Evolutionary conservation across 2,329 filamentous ascomycete genomes (phyloP).

Genomic region (Aspergillus novofumigatus): DNA sequence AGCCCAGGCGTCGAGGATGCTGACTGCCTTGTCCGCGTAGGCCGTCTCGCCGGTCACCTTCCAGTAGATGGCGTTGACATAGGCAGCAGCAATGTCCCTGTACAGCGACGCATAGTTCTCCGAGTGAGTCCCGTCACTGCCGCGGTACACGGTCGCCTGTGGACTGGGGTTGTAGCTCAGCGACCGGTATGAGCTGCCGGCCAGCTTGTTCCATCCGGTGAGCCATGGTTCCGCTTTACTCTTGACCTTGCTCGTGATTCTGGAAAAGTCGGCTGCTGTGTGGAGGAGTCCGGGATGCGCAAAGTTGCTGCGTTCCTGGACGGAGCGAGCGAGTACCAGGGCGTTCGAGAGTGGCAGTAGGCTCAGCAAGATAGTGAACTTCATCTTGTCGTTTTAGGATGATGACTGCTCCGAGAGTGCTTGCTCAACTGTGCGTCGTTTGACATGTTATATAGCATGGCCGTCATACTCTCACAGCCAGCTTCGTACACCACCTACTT

Average conservation of each 20-base stretch:
- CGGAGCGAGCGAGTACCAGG: not conserved
- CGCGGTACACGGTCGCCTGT: conserved; percentile 33
- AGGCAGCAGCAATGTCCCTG: conserved; percentile 36
- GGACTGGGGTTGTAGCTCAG: conserved; percentile 27
- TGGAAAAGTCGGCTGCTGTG: conserved; percentile 34
- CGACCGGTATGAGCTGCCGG: conserved; percentile 24
- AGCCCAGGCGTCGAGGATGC: conserved; percentile 39
- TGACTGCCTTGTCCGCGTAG: conserved; percentile 36
- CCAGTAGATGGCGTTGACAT: conserved; percentile 40
- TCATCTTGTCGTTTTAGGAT: not conserved
- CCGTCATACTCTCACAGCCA: no score
- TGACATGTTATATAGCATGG: not conserved
- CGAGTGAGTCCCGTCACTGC: conserved; percentile 19
- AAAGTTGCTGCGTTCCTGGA: conserved; percentile 13
- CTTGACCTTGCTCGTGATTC: conserved; percentile 38
- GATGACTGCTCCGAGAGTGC: not conserved
- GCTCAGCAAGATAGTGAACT: not conserved
- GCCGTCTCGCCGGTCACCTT: conserved; percentile 34
- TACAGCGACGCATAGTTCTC: conserved; percentile 35
- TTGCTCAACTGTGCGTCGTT: not conserved
- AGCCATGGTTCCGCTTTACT: conserved; percentile 33
- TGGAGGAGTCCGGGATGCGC: conserved; percentile 36
- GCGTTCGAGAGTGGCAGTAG: not conserved
- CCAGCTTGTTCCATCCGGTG: conserved; percentile 33
- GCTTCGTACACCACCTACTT: no score